Base-by-base conservation (phyloP, 164 flowering plant genomes). In the Magnolia officinalis region DNA sequence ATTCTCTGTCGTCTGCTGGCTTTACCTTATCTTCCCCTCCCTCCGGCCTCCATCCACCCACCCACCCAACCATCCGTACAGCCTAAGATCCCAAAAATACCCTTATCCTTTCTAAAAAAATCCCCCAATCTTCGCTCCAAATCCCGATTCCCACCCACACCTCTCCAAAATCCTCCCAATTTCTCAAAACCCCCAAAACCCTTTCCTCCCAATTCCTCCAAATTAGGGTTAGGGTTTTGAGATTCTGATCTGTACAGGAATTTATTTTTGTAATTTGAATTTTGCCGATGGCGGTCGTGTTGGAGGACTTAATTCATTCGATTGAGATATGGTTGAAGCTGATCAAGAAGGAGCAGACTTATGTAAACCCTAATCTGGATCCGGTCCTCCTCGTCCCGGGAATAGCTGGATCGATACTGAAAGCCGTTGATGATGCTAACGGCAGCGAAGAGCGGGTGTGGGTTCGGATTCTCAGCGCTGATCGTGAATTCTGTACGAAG, bases 331-430 rank as follows among this genome's bases (percentile, higher is more conserved):
- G 89, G 92, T 67, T 91, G 86, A 89, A 77, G 79, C 81, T 87
- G 14, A 78, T 82, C 49, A 82, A 78, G 84, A 86, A 87, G 72
- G 82, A 82, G 10, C 80, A 88, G 77, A 85, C 92, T 2, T 89
- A 70, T 75, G 90, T 96, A 16, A 89, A 94, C 82, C 96, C 98
- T 14, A 81, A 89, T 73, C 93, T 96, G 23, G 98, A 96, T 82
- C 99, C 99, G 9, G 99, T 96, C 18, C 81, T 96, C 29, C 70
- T 96, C 73, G 97, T 96, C 9, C 99, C 99, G 2, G 99, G 99
- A 1, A 85, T 96, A 37, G 99, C 94, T 11, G 99, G 99, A 16
- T 92, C 99, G n/a, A 85, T 94, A 59, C 81, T 96, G 71, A 82
- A 89, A 0, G 92, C 98, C 2, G 95, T 90, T 13, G 89, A 90